These are phyloP conservation scores for Escallonia rubra DNA, from an alignment of 129 eudicot species.

Conservation along the genomic window DNA sequence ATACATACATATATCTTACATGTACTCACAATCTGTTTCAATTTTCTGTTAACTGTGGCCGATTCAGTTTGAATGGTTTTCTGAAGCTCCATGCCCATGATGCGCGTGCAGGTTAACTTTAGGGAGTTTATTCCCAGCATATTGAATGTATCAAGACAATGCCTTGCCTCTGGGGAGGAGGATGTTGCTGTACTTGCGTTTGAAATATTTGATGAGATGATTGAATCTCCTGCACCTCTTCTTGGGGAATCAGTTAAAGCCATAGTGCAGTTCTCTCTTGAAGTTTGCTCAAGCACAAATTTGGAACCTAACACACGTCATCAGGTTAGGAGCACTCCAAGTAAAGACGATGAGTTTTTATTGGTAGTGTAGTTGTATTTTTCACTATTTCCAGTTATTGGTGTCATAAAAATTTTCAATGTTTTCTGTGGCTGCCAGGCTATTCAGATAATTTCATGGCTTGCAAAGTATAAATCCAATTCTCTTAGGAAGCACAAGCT, in stretches of 20 bases:
- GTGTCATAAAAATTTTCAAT: no score
- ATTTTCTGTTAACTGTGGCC: background rate
- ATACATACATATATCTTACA: no score
- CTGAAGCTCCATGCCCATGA: background rate
- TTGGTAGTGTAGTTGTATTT: background rate
- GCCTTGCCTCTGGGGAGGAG: conserved; percentile 92
- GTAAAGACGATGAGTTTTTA: background rate
- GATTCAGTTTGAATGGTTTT: conserved; percentile 5
- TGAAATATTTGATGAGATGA: conserved; percentile 93
- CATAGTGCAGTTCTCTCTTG: conserved; percentile 91
- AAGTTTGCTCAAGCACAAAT: conserved; percentile 64
- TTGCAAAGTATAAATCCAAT: conserved; percentile 77
- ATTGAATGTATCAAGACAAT: conserved; percentile 83
- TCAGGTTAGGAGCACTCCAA: conserved; percentile 51
- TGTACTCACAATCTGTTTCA: no score
- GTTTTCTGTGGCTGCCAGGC: conserved; percentile 40
- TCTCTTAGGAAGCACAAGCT: conserved; percentile 89
- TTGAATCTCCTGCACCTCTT: conserved; percentile 93
- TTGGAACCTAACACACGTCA: conserved; percentile 82
- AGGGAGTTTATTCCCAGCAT: conserved; percentile 94
- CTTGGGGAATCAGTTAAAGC: conserved; percentile 85
- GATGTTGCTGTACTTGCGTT: conserved; percentile 83
- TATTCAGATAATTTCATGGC: conserved; percentile 99
- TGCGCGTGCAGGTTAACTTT: conserved; percentile 61
- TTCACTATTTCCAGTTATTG: no score